Evolutionary conservation across 116 monocot species (phyloP), one percentile per base, ranked within the genome.

Genomic region (Trichopus zeylanicus): DNA sequence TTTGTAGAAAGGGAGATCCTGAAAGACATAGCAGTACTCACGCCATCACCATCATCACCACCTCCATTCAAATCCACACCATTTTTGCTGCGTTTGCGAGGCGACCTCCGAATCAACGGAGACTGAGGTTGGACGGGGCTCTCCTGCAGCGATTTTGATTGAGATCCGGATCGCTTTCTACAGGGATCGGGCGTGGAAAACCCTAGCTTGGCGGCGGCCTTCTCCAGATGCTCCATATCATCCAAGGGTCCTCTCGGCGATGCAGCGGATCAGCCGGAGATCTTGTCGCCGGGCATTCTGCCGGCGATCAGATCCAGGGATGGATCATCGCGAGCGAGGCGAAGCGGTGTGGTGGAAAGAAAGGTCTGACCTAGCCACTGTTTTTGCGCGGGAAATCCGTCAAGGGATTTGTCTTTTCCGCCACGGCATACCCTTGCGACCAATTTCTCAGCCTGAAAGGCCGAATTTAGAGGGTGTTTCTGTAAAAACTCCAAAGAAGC

Each of bases 91-190:
- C 63, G 46, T 60, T 51, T 47, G 53, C 52, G 48, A 70, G 62
- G 71, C 21, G 71, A 66, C 26, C 42, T 26, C 62, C 67, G 42
- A 15, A 59, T 70, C 12, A 33, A 54, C 18, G 57, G 67, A 58
- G 67, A 56, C 20, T 10, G 53, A 27, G 57, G 1, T 13, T 55
- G 61, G 48, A 54, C 53, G 38, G 77, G 70, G 30, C 52, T 73
- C 60, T 29, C 39, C 1, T 39, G 24, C 26, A 32, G 12, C 30
- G 70, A 56, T 25, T 51, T 21, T 0, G n/a, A n/a, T n/a, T n/a
- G n/a, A n/a, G 48, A 24, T 12, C 60, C 61, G 9, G 60, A 63
- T 55, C 70, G 69, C 59, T 74, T 70, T 24, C 68, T 65, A 15
- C 28, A 52, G 6, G 48, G 27, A 26, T 70, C 22, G 52, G 11